These are phyloP conservation scores for Globisporangium sylvaticum DNA, from an alignment of 352 stramenopile species.

Conservation along the genomic window DNA sequence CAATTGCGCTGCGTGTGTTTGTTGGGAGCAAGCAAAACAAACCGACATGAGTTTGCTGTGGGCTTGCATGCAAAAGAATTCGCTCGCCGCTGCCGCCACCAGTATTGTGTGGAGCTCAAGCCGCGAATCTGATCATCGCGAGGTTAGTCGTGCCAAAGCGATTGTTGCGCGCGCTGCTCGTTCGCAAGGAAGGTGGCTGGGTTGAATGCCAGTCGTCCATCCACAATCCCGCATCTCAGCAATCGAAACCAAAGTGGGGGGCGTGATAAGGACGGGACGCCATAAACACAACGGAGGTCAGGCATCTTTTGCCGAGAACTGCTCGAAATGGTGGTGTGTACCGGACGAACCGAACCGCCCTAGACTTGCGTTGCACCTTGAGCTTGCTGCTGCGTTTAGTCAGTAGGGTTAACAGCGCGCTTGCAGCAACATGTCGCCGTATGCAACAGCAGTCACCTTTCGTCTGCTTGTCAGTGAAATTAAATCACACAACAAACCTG, in stretches of 20 bases:
- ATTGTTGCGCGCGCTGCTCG: no score
- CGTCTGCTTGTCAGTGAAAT: background rate
- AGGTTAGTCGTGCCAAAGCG: background rate
- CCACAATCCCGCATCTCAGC: background rate
- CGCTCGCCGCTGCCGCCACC: no score
- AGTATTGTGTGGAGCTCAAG: background rate
- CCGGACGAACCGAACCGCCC: background rate
- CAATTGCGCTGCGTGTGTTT: background rate
- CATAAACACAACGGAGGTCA: background rate
- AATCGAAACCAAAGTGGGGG: background rate
- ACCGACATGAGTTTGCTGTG: no score
- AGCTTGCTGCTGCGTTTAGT: background rate
- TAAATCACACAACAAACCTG: background rate
- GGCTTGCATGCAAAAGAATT: background rate
- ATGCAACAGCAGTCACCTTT: background rate
- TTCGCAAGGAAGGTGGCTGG: no score
- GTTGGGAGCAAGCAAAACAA: background rate
- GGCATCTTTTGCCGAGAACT: background rate
- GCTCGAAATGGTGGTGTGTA: constrained; percentile 1
- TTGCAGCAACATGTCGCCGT: background rate
- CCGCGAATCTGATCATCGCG: background rate
- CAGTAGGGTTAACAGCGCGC: background rate
- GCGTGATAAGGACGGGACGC: background rate
- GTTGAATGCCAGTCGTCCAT: no score
- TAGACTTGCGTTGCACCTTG: background rate